phyloP scores from a whole-genome alignment of 1,284 basidiomycete genomes.

The Spongispora temasekensis region DNA sequence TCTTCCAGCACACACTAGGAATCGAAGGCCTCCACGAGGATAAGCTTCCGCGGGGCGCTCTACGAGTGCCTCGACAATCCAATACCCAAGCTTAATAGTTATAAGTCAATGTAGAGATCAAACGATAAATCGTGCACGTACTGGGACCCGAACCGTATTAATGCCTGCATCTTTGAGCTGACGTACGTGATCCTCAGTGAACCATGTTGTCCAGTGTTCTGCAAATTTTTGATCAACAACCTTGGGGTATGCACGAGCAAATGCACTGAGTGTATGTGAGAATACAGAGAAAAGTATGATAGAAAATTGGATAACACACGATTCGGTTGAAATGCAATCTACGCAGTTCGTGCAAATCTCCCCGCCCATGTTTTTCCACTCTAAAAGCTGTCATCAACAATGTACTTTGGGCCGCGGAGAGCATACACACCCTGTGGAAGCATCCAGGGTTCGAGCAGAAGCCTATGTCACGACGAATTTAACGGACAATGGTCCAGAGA shows the following conservation, averaged over 20 bases:
- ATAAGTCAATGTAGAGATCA: background rate
- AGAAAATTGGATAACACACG: conserved; percentile 35
- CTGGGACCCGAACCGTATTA: conserved; percentile 76
- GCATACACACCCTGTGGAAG: conserved; percentile 42
- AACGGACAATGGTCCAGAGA: background rate
- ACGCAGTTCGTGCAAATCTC: conserved; percentile 42
- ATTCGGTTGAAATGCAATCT: conserved; percentile 48
- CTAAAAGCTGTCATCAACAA: conserved; percentile 24
- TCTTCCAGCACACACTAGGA: conserved; percentile 67
- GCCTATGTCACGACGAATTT: conserved; percentile 36
- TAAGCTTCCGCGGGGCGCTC: conserved; percentile 61
- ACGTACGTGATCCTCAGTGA: conserved; percentile 62
- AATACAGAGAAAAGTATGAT: background rate
- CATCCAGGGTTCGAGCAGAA: conserved; percentile 62
- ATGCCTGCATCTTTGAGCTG: conserved; percentile 54
- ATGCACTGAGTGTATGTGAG: conserved; percentile 42
- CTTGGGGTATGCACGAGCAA: conserved; percentile 57
- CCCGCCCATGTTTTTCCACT: conserved; percentile 55
- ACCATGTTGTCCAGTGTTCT: conserved; percentile 74
- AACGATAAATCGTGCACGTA: conserved; percentile 33
- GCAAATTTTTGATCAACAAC: conserved; percentile 61
- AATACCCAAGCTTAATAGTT: conserved; percentile 67
- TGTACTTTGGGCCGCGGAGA: background rate
- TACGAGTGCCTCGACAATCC: conserved; percentile 76
- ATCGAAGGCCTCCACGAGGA: conserved; percentile 65